Percentiles rank a stretch among this genome's conserved stretches.
Evolutionary conservation across 345 rosid species (phyloP).

Genomic region (Erysimum cheiranthoides): DNA sequence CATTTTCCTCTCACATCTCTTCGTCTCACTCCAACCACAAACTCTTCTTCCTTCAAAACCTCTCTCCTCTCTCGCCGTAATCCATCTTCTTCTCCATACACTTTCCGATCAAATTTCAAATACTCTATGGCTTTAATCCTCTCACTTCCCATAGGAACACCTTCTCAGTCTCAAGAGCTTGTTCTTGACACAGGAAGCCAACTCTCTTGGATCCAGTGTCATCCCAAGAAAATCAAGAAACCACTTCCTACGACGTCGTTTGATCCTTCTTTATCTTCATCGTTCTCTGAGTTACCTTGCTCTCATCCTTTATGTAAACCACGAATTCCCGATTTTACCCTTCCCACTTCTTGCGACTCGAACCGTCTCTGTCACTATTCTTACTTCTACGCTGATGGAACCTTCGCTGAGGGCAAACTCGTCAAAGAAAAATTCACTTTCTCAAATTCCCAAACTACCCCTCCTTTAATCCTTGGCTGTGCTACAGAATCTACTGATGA

Average conservation of each 20-base stretch:
- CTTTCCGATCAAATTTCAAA: conserved; percentile 55
- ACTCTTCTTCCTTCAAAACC: conserved; percentile 32
- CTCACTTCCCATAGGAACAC: conserved; percentile 78
- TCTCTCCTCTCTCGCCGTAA: conserved; percentile 30
- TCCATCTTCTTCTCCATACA: conserved; percentile 34
- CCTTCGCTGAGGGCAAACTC: conserved; percentile 84
- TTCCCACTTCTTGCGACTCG: conserved; percentile 78
- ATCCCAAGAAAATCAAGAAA: conserved; percentile 29
- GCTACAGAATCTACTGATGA: conserved; percentile 58
- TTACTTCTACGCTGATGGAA: conserved; percentile 89
- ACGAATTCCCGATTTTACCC: conserved; percentile 71
- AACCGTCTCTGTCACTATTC: conserved; percentile 81
- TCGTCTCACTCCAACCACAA: conserved; percentile 35
- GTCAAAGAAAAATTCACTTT: conserved; percentile 71
- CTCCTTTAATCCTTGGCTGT: conserved; percentile 79
- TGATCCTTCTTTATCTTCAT: conserved; percentile 79
- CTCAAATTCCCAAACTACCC: conserved; percentile 56
- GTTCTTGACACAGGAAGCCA: conserved; percentile 89
- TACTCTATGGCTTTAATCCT: conserved; percentile 67
- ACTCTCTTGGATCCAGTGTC: conserved; percentile 84
- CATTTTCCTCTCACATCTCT: conserved; percentile 50
- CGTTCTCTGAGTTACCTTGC: conserved; percentile 76
- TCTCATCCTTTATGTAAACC: conserved; percentile 83
- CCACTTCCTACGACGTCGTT: conserved; percentile 50
- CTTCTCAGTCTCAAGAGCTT: conserved; percentile 79